Base-by-base conservation (phyloP, 306 rosid genomes). In the Carpinus fangiana region DNA sequence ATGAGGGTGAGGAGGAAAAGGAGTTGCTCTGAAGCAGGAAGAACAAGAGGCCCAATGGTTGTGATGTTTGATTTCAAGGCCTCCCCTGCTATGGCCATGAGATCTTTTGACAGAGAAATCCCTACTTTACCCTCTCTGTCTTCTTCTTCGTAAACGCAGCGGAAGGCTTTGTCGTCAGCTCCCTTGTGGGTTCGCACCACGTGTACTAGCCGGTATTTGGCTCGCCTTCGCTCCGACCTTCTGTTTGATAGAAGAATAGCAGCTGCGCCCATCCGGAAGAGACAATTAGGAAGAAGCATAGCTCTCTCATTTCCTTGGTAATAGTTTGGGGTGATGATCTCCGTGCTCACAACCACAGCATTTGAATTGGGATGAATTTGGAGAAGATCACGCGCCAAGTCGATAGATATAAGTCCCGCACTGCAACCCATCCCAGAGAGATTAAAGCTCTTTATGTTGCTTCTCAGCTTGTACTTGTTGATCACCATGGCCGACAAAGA, bases 71-170 rank as follows among this genome's bases (percentile, higher is more conserved):
- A 95, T 28, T 95, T 95, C 11, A 95, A 52, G 5, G 99, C 99
- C 31, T 95, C 99, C 1, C 99, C 99, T 7, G 99, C 99, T 3
- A 95, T 95, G 0, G 99, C 99, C 99, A 95, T 95, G 2, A 95
- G 98, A 45, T 95, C 99, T 16, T 95, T 95, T 0, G 87, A 82
- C 1, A 95, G 89, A 0, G 92, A 85, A 57, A 93, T 95, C 2
- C 99, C 99, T 0, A 95, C 98, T 6, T 95, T 95, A 3, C 99
- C 94, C 20, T 93, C 99, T 72, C 45, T 81, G 70, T 95, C 99
- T 31, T 95, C 92, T 12, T 95, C 91, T 9, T 95, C 98, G 48
- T 68, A 95, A 3, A 95, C 99, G 38, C 99, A 95, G 3, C 88
- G 68, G 46, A 12, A 93, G 0, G 99, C 98, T 73, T 93, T 95